Base-by-base conservation (phyloP, 2,329 filamentous ascomycete genomes). In the Xylariaceae sp. region DNA sequence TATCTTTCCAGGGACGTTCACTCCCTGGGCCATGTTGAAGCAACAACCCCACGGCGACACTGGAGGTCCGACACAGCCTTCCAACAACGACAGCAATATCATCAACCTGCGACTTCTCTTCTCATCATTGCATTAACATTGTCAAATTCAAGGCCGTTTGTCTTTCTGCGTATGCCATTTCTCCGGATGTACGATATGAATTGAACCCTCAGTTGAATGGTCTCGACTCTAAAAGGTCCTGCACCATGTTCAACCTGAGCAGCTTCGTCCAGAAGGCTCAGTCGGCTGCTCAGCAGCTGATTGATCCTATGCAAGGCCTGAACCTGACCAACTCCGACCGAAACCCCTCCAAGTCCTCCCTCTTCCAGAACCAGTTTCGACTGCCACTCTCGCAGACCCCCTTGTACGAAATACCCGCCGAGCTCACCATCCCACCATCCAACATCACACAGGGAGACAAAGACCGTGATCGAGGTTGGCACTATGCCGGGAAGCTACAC, bases 301-400 rank as follows among this genome's bases (percentile, higher is more conserved):
- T 96, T 69, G 91, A 96, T 66, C 87, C 89, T 40, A 86, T 86
- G 51, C 83, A 89, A 63, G 83, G 86, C 60, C 72, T 87, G 50
- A 80, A 82, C 52, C 76, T 87, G 45, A 81, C 83, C 53, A 78
- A 82, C 58, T 80, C 84, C 44, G 87, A 93, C 66, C 79, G 79
- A 49, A 85, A 88, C 62, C 89, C 90, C 37, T 91, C 90, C 60
- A 97, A 96, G 71, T 83, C 89, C 42, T 85, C 86, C 38, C 80
- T 97, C 44, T 98, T 97, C 71, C 89, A 93, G 69, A 85, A 86
- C 64, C 93, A 98, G 68, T 98, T 98, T 72, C 88, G 93, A 52
- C 84, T 98, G 26, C 93, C 93, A 34, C 82, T 89, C 60, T 85
- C 88, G 30, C 91, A 98, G 68, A 90, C 87, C 49, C 93, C 93